Conservation (phyloP, 371 early-diverging fungal genomes). For the Mortierella sp. region DNA sequence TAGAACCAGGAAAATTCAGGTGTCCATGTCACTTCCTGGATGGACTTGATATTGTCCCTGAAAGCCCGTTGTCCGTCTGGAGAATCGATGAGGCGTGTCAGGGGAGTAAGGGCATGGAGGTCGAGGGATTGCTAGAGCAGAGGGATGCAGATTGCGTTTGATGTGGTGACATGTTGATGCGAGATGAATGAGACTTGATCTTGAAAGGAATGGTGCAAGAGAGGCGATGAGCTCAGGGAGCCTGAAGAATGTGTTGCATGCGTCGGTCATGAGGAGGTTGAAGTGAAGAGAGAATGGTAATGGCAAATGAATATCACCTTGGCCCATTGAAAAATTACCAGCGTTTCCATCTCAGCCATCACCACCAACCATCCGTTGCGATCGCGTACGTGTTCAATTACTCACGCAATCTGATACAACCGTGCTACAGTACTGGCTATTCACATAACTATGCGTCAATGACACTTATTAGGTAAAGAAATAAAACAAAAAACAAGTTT, state of each 20-base stretch:
- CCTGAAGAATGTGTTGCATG: neutral
- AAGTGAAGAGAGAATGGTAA: too few species aligned
- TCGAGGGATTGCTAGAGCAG: neutral
- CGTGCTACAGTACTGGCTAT: too few species aligned
- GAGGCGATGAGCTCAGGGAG: neutral
- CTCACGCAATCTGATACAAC: too few species aligned
- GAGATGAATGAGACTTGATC: neutral
- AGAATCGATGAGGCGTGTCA: neutral
- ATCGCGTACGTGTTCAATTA: too few species aligned
- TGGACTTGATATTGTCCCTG: neutral
- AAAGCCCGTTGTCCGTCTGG: neutral
- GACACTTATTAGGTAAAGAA: too few species aligned
- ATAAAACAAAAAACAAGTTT: too few species aligned
- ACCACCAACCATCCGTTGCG: too few species aligned
- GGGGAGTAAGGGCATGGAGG: neutral
- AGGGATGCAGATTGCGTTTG: neutral
- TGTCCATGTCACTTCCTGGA: neutral
- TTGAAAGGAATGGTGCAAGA: neutral
- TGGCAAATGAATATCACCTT: too few species aligned
- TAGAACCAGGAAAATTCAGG: neutral
- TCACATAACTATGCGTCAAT: too few species aligned
- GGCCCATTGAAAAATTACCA: too few species aligned
- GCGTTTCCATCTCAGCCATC: too few species aligned
- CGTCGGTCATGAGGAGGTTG: neutral
- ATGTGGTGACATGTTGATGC: neutral